Evolutionary conservation across 768 basidiomycete genomes (phyloP), one percentile per base, ranked within the genome.

Genomic region (Hysterangium stoloniferum): DNA sequence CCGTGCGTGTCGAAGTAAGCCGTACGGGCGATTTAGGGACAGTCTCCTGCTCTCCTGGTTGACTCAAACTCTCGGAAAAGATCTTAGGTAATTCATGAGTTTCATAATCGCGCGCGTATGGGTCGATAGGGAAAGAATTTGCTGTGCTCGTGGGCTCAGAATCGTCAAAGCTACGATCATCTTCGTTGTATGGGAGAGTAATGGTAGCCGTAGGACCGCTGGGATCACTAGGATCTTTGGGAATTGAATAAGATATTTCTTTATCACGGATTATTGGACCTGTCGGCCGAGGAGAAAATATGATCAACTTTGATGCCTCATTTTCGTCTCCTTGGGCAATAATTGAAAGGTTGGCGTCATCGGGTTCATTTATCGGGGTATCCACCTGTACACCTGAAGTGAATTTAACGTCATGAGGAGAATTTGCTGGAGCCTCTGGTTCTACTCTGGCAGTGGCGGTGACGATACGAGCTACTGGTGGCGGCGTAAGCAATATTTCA

Each of bases 311-410:
- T 34, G 6, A 58, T 43, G 45, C 54, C 64, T 31, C 62, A 63
- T 48, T 85, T 81, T 4, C 68, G 42, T 88, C 85, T 46, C 78
- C 84, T 65, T 86, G 85, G 0, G 74, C 78, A 48, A 86, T 86
- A 48, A 83, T 71, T 25, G 84, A 87, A 31, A 88, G 64, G 45
- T 80, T 76, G 36, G 71, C 73, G 32, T 52, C 54, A 13, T 35
- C 56, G n/a, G 59, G 57, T 62, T 68, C 29, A 68, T 63, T 42
- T 20, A 6, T 27, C 12, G 9, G 13, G 19, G 31, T 31, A 19
- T 20, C 13, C 13, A 15, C 44, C 4, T 43, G 20, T 15, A 22
- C 24, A 6, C 13, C 15, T 20, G 42, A 8, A 6, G 28, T 25
- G 44, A 57, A 38, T 58, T 56, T 48, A 64, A 70, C 5, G 58